Conservation (phyloP, 2,329 filamentous ascomycete genomes). For the Madurella mycetomatis region DNA sequence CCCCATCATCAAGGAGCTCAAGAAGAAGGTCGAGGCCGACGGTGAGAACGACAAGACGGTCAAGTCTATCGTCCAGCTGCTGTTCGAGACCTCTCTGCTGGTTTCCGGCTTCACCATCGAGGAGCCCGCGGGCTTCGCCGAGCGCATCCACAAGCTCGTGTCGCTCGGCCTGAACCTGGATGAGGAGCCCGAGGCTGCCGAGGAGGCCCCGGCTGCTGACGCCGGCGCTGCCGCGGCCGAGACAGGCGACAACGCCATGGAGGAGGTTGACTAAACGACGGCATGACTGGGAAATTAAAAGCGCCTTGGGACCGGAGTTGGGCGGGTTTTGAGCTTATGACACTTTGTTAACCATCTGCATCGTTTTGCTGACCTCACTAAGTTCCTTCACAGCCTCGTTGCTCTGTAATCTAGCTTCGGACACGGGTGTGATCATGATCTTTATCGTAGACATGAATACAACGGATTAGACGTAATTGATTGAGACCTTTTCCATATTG, state of each 20-base stretch:
- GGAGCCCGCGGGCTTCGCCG: conserved; percentile 93
- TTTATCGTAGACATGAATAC: conserved; percentile 25
- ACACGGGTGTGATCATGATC: conserved; percentile 21
- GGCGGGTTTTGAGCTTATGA: conserved; percentile 28
- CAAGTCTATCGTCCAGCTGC: conserved; percentile 97
- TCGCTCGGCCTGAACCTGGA: conserved; percentile 97
- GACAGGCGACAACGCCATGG: conserved; percentile 91
- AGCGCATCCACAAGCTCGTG: conserved; percentile 99
- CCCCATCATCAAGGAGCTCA: conserved; percentile 96
- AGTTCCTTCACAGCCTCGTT: conserved; percentile 20
- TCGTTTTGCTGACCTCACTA: conserved; percentile 13
- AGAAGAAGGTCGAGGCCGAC: conserved; percentile 97
- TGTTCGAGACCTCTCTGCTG: conserved; percentile 97
- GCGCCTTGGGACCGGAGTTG: conserved; percentile 39
- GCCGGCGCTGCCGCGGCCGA: conserved; percentile 56
- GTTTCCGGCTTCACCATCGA: conserved; percentile 99
- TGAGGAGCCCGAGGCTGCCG: conserved; percentile 76
- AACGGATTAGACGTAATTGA: conserved; percentile 17
- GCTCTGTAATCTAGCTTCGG: conserved; percentile 26
- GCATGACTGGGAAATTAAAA: conserved; percentile 36
- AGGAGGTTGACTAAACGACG: conserved; percentile 89
- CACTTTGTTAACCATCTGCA: conserved; percentile 30
- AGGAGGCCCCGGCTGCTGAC: conserved; percentile 50
- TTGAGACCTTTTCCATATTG: neutral
- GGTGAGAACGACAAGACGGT: conserved; percentile 98